Conservation (phyloP, 1,284 basidiomycete species). For the Bondarzewia mesenterica region DNA sequence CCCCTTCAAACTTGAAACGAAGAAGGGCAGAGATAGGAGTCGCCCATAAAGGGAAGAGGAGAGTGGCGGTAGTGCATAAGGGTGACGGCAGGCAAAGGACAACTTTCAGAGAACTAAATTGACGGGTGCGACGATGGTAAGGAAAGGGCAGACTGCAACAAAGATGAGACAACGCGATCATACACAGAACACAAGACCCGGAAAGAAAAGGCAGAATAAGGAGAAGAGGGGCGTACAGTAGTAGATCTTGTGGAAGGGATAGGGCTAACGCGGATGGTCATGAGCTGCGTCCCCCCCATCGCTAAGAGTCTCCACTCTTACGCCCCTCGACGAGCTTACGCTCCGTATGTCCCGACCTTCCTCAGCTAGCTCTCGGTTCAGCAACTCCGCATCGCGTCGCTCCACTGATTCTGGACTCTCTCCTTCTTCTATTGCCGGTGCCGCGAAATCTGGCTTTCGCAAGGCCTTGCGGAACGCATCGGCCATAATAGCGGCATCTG, state of each 20-base stretch:
- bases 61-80: background rate
- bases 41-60: background rate
- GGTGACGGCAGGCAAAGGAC: background rate
- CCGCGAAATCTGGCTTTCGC: constrained; percentile 76
- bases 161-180: background rate
- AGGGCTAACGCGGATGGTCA: constrained; percentile 31
- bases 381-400: constrained; percentile 36
- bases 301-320: constrained; percentile 62
- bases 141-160: background rate
- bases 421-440: constrained; percentile 58
- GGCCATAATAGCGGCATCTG: constrained; percentile 83
- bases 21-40: background rate
- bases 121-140: background rate
- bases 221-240: background rate
- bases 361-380: constrained; percentile 68
- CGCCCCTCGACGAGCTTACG: constrained; percentile 68
- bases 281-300: constrained; percentile 44
- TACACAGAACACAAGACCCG: background rate
- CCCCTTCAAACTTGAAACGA: background rate
- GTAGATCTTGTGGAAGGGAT: background rate
- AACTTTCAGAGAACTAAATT: background rate
- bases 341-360: constrained; percentile 77
- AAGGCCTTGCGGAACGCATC: constrained; percentile 79
- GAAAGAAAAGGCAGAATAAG: background rate
- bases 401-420: constrained; percentile 42